Base-by-base conservation (phyloP, 2,329 filamentous ascomycete species). In the Furcasterigmium furcatum region DNA sequence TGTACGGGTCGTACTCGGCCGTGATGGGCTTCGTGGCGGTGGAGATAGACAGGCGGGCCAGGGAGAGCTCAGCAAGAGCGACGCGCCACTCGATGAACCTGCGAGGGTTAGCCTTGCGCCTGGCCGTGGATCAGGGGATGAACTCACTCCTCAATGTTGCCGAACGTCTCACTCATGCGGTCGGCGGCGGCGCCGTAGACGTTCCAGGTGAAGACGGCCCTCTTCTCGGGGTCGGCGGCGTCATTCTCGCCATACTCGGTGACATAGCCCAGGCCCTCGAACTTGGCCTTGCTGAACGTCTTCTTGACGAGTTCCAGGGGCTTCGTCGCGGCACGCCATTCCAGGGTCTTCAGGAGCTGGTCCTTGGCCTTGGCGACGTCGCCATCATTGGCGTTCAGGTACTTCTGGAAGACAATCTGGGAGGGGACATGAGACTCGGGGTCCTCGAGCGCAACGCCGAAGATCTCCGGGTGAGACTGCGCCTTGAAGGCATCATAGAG, bases 71-170 rank as follows among this genome's bases (percentile, higher is more conserved):
- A 90, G 96, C 95, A 46, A 96, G 80, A 12, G 87, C 89, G 35
- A 91, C 84, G 47, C 91, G 87, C 90, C 91, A 96, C 54, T 83
- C 79, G 59, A 96, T 78, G 71, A 96, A 96, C 40, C 90, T 95
- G 50, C 9, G 29, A 18, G 12, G n/a, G 14, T 3, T 16, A 32
- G 12, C 18, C n/a, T 34, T 32, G 19, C 13, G 16, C 14, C 13
- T 32, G 5, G 30, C 7, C 5, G 13, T 9, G 22, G 10, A n/a
- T n/a, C 4, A 20, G 44, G 22, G 27, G 12, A 38, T 8, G n/a
- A 12, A 75, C 85, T 64, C 70, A 95, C 89, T 87, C 87, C 21
- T 91, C 76, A 5, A 91, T 71, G 58, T 94, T 78, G 5, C 88
- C 88, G 71, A 96, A 96, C 0, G 90, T 95, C 53, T 87, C 80